Conservation (phyloP, 2,329 filamentous ascomycete genomes). For the Clonostachys solani region DNA sequence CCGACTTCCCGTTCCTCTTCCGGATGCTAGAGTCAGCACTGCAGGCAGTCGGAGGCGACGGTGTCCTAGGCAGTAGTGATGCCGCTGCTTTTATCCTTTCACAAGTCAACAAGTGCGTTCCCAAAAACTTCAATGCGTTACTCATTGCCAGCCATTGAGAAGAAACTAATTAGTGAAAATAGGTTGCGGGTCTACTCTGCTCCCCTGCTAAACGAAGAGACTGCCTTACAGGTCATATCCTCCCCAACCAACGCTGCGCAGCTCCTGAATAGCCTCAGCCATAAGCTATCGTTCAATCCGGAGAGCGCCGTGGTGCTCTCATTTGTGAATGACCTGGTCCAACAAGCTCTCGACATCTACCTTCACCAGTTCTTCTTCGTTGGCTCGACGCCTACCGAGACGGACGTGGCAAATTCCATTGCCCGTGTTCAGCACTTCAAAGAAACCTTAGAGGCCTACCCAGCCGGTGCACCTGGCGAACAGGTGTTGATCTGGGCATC, state of each 20-base stretch:
- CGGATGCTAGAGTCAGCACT: constrained; percentile 18
- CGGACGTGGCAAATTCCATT: no score
- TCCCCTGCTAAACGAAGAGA: background rate
- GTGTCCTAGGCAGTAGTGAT: constrained; percentile 7
- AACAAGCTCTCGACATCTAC: constrained; percentile 2
- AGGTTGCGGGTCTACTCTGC: constrained; percentile 8
- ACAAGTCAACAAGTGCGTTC: constrained; percentile 16
- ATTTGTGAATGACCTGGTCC: background rate
- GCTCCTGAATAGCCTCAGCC: background rate
- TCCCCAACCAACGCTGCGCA: constrained; percentile 1
- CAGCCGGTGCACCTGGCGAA: background rate
- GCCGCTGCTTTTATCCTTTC: constrained; percentile 12
- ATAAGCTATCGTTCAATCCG: background rate
- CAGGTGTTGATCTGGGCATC: constrained; percentile 5
- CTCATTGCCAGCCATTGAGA: background rate
- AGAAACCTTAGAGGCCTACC: background rate
- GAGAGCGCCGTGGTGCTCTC: background rate
- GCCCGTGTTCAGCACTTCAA: constrained; percentile 1
- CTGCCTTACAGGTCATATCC: background rate
- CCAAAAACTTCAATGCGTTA: background rate
- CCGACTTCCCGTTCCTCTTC: constrained; percentile 16
- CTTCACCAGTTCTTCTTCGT: background rate
- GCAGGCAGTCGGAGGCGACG: constrained; percentile 13
- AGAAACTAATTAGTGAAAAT: constrained; percentile 40
- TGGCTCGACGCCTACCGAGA: background rate